A percentile compares a stretch with the other conserved stretches of the same genome.
Evolutionary conservation across 1,284 basidiomycete species (phyloP).

Genomic region (Coriolopsis trogii): DNA sequence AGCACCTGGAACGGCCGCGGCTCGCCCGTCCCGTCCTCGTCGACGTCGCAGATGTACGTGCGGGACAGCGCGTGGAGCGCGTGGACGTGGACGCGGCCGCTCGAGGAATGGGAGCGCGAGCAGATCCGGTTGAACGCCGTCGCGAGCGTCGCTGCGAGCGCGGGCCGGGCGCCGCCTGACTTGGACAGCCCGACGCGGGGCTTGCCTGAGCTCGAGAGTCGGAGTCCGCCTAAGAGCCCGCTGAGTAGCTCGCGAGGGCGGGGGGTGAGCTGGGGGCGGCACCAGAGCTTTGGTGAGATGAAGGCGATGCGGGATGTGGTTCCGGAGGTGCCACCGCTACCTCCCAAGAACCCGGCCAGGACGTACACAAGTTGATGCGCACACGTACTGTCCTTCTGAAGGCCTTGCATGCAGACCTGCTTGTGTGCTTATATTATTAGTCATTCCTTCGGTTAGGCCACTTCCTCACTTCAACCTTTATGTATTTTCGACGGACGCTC

Average conservation of each 20-base stretch:
- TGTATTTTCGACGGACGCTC: no score
- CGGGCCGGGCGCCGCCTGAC: no score
- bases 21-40: constrained; percentile 17
- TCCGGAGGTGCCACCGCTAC: constrained; percentile 5
- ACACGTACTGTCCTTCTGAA: no score
- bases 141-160: neutral
- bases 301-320: constrained; percentile 13
- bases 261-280: neutral
- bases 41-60: constrained; percentile 20
- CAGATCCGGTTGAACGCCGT: neutral
- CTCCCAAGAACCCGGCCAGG: no score
- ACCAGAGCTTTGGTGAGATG: constrained; percentile 11
- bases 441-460: no score
- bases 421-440: no score
- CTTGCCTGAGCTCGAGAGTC: neutral
- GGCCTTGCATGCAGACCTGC: no score
- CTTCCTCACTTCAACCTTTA: no score
- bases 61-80: constrained; percentile 15
- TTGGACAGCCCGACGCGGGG: no score
- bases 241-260: no score
- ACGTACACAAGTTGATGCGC: no score
- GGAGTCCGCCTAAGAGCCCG: neutral
- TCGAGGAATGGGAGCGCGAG: constrained; percentile 4
- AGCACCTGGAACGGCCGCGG: neutral
- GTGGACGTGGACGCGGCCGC: constrained; percentile 12